Evolutionary conservation across 2,329 filamentous ascomycete species (phyloP).

Genomic region (Chaetomium strumarium): DNA sequence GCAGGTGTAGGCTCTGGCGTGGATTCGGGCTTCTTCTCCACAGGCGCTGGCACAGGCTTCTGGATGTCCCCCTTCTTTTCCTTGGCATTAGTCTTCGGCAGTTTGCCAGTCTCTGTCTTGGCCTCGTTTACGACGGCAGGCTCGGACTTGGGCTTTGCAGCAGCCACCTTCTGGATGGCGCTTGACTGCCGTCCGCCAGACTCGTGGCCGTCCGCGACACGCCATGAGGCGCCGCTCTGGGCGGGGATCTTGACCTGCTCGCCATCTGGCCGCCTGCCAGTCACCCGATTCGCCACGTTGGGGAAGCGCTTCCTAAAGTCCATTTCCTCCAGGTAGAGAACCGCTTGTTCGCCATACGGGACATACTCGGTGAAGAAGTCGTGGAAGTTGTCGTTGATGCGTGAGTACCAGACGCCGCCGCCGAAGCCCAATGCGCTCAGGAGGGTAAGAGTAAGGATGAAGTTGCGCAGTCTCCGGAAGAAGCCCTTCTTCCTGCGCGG

Average conservation of each 20-base stretch:
- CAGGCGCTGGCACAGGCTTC: constrained; percentile 16
- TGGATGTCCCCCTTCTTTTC: constrained; percentile 24
- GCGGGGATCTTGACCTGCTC: constrained; percentile 76
- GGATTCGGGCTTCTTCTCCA: constrained; percentile 20
- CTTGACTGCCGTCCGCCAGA: constrained; percentile 56
- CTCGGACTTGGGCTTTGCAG: constrained; percentile 26
- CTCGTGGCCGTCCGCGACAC: constrained; percentile 58
- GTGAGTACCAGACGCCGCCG: constrained; percentile 86
- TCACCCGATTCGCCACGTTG: constrained; percentile 38
- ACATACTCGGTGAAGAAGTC: constrained; percentile 97
- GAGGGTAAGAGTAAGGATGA: constrained; percentile 69
- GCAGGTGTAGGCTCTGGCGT: constrained; percentile 25
- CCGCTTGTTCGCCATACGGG: constrained; percentile 88
- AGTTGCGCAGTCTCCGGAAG: constrained; percentile 67
- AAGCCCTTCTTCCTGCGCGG: constrained; percentile 56
- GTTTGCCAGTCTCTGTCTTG: constrained; percentile 23
- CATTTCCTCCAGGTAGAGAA: constrained; percentile 91
- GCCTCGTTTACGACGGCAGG: constrained; percentile 15
- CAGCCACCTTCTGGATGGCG: constrained; percentile 38
- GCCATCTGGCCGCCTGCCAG: constrained; percentile 52
- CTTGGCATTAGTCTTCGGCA: constrained; percentile 29
- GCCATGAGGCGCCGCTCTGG: constrained; percentile 80
- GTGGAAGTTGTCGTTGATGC: constrained; percentile 95
- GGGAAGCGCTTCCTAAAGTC: constrained; percentile 85
- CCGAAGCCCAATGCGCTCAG: constrained; percentile 74